Evolutionary conservation across 2,329 filamentous ascomycete genomes (phyloP).

Genomic region (Epichloe amarillans): DNA sequence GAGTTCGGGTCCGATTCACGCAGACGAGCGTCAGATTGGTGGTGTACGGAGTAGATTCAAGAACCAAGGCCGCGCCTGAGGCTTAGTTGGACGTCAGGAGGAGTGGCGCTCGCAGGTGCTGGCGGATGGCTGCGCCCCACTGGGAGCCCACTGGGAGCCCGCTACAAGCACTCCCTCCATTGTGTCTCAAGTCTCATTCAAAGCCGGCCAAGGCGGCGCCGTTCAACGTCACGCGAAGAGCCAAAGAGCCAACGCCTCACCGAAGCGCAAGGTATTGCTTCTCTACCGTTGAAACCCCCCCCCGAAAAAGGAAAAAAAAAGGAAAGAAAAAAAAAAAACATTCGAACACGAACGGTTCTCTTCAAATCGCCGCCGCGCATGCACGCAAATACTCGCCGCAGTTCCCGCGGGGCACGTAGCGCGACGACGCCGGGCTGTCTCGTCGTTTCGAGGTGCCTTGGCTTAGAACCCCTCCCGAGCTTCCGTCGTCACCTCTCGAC

Average conservation of each 20-base stretch:
- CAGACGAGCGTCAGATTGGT: neutral
- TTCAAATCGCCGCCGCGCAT: slow-evolving; percentile 1
- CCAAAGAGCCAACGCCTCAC: neutral
- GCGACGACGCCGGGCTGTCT: slow-evolving; percentile 22
- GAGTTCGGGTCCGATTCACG: neutral
- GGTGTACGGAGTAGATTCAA: neutral
- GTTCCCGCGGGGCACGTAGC: slow-evolving; percentile 17
- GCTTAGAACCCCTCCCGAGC: neutral
- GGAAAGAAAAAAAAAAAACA: neutral
- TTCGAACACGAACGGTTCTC: neutral
- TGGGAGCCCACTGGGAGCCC: neutral
- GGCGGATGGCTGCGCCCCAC: neutral
- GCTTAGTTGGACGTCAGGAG: no score
- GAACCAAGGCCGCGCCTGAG: no score
- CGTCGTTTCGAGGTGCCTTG: slow-evolving; percentile 8
- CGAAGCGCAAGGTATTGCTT: neutral
- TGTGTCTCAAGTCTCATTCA: no score
- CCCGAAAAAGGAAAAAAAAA: neutral
- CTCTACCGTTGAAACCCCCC: neutral
- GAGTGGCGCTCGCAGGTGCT: neutral
- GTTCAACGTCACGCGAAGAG: neutral
- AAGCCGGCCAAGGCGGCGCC: neutral
- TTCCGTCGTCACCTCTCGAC: neutral
- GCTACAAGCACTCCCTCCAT: neutral
- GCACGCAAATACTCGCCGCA: slow-evolving; percentile 10